Evolutionary conservation across 2,329 filamentous ascomycete genomes (phyloP).

Genomic region (Alternaria burnsii): DNA sequence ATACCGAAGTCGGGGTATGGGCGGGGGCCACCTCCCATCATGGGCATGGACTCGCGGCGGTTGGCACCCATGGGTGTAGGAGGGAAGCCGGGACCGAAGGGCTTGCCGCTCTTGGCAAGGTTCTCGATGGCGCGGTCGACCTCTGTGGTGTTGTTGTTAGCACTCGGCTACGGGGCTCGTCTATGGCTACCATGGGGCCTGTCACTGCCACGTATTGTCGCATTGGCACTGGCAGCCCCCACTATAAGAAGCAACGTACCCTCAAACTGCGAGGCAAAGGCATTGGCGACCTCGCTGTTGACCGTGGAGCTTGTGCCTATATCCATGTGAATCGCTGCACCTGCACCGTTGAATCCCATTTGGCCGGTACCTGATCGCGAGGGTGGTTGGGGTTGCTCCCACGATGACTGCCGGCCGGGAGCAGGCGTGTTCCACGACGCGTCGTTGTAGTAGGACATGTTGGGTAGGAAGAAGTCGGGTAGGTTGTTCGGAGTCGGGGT

Average conservation of each 20-base stretch:
- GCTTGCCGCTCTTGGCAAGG: slow-evolving; percentile 94
- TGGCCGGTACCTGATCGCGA: slow-evolving; percentile 71
- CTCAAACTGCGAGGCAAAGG: slow-evolving; percentile 89
- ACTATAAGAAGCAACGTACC: slow-evolving; percentile 65
- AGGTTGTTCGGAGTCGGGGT: slow-evolving; percentile 11
- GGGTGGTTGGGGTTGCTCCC: slow-evolving; percentile 77
- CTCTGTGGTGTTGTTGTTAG: slow-evolving; percentile 65
- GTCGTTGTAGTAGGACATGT: slow-evolving; percentile 76
- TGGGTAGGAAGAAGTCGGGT: slow-evolving; percentile 19
- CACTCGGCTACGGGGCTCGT: slow-evolving; percentile 1
- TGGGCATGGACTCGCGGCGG: slow-evolving; percentile 83
- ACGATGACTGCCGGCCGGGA: slow-evolving; percentile 70
- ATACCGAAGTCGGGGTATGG: slow-evolving; percentile 68
- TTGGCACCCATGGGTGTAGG: slow-evolving; percentile 54
- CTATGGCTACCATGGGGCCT: not conserved
- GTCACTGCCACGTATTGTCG: slow-evolving; percentile 11
- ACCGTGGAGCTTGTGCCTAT: slow-evolving; percentile 76
- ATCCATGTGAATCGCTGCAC: slow-evolving; percentile 42
- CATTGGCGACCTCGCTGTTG: slow-evolving; percentile 72
- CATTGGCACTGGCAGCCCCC: slow-evolving; percentile 5
- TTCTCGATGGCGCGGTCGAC: slow-evolving; percentile 96
- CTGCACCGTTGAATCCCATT: slow-evolving; percentile 21
- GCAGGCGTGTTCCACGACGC: slow-evolving; percentile 68
- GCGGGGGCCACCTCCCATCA: slow-evolving; percentile 64
- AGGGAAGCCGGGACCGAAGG: slow-evolving; percentile 65